Base-by-base conservation (phyloP, 1,139 yeast genomes). In the Suhomyces taliae region DNA sequence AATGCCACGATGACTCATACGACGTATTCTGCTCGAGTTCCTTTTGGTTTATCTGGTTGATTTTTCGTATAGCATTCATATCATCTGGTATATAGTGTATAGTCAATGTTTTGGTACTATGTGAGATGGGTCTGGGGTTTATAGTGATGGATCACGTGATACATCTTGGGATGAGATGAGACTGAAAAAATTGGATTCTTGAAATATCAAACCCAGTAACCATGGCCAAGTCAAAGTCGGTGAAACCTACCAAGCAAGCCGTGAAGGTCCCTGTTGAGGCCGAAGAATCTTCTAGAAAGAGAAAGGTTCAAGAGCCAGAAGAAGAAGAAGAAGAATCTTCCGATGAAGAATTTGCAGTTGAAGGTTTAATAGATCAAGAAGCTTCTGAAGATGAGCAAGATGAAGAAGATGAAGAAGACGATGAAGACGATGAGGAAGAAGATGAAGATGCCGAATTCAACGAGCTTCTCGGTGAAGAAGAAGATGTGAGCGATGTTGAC, bases 1-100 rank as follows among this genome's bases (percentile, higher is more conserved):
- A 77, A 61, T 91, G 98, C 98, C 98, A 91, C 9, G 97, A 89
- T 0, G 87, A 87, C 7, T 74, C 70, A 37, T 78, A 76, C 0
- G 84, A 64, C 0, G 83, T 78, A n/a, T 85, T 83, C 14, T 70
- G 69, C 19, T 75, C 78, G 27, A 91, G 71, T 61, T 91, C 98
- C 50, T 74, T 75, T 47, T 82, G 81, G 59, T 85, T 90, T 44
- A 90, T 76, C 43, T 73, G 72, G 56, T 83, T 78, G 33, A 86
- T 82, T 51, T 79, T 77, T 46, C 67, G 67, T 34, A 76, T 72
- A 11, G 72, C 63, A 53, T 74, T 75, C 81, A 76, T 76, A 7
- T 4, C 24, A 19, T 19, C 24, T 37, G 34, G 32, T 29, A 29
- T 29, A 9, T 29, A 9, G 32, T 29, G 5, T 10, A 8, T 29